Percentiles rank a stretch among this genome's conserved stretches.
phyloP scores from a whole-genome alignment of 163 green algal species.

The Scenedesmus sp. region DNA sequence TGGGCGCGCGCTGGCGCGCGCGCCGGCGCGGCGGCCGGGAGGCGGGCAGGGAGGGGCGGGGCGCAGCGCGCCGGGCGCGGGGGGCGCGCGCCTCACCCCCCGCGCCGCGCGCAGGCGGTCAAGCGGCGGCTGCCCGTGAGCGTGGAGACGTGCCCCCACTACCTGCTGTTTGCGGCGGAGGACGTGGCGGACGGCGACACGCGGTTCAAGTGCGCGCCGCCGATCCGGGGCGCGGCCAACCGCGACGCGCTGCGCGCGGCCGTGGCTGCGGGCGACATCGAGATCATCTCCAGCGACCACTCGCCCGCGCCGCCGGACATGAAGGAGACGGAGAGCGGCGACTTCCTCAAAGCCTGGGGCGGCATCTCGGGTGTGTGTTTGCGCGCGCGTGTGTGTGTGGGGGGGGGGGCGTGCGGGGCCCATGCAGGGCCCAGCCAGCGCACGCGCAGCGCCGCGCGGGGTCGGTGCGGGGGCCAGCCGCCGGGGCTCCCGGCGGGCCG shows the following conservation, averaged over 20 bases:
- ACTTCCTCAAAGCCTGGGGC: slow-evolving; percentile 95
- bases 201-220: slow-evolving; percentile 88
- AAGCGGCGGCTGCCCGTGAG: slow-evolving; percentile 74
- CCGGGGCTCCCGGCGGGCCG: too few relatives aligned
- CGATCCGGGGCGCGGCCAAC: slow-evolving; percentile 73
- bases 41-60: too few relatives aligned
- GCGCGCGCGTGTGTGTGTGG: too few relatives aligned
- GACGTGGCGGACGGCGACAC: slow-evolving; percentile 77
- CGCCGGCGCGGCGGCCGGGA: too few relatives aligned
- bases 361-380: slow-evolving; percentile 86
- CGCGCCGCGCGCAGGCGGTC: slow-evolving; percentile 43
- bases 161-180: slow-evolving; percentile 88
- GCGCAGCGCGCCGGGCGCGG: too few relatives aligned
- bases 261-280: slow-evolving; percentile 73
- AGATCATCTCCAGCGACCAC: slow-evolving; percentile 89
- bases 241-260: slow-evolving; percentile 46
- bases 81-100: too few relatives aligned
- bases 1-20: background rate
- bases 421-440: too few relatives aligned
- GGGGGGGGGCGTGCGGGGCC: too few relatives aligned
- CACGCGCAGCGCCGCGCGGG: too few relatives aligned
- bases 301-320: slow-evolving; percentile 80
- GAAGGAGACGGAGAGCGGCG: slow-evolving; percentile 82
- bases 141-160: slow-evolving; percentile 95
- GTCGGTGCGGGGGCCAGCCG: too few relatives aligned